Base-by-base conservation (phyloP, 305 asterid genomes). In the Withania somnifera region DNA sequence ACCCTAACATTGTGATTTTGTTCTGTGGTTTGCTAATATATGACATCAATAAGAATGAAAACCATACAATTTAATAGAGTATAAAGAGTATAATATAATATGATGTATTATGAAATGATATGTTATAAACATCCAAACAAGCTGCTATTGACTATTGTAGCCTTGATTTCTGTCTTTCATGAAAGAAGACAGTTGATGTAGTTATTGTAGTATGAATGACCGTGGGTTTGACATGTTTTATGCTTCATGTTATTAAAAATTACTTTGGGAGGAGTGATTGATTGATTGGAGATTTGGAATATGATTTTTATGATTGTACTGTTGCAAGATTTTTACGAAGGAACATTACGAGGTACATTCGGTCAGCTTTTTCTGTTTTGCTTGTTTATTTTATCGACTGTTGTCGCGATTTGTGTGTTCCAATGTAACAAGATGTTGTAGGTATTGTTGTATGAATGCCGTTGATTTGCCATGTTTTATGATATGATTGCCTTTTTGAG, bases 261-360 rank as follows among this genome's bases (percentile, higher is more conserved):
- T 38, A 38, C 9, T 4, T 34, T 34, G 38, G 38, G 38, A 34
- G 5, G 5, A 38, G 45, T 38, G 45, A 38, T 2, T 38, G 45
- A 38, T 38, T 6, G 10, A 7, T 38, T 6, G 10, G 6, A 6
- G 7, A 38, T 7, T 38, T 38, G 45, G 45, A 38, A 38, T 38
- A 38, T 38, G 45, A 38, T 38, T 38, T 30, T 30, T 38, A 38
- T 38, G 45, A 6, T 38, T 1, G 45, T 38, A 38, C 40, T 38
- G 45, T 38, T 6, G 45, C 45, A 38, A 38, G 45, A 38, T 38
- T 38, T 38, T 38, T 38, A 38, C 7, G 45, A 38, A 95, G 84
- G 90, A 91, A 24, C 97, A 93, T 82, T 95, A 92, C 82, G 99
- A 95, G 98, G 98, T 95, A 69, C 58, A 6, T 28, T 28, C 4